phyloP scores from a whole-genome alignment of 2,329 filamentous ascomycete genomes.

The Drechslerella stenobrocha region DNA sequence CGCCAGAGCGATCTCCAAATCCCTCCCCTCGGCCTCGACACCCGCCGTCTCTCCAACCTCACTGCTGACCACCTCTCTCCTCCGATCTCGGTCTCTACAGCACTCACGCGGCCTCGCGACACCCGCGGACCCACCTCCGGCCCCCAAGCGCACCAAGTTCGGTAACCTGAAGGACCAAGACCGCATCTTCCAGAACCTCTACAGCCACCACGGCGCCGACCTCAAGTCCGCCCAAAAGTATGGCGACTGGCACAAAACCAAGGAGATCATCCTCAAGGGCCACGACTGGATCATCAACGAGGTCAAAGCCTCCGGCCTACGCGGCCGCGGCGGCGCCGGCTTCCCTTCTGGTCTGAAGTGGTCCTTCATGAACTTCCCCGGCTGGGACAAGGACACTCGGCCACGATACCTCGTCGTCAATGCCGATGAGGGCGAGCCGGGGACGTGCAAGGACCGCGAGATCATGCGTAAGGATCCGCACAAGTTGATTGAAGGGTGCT shows the following conservation, averaged over 20 bases:
- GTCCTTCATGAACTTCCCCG: constrained; percentile 99
- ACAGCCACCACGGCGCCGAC: constrained; percentile 87
- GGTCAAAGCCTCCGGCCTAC: constrained; percentile 92
- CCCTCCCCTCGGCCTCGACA: constrained; percentile 20
- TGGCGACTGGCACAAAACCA: constrained; percentile 99
- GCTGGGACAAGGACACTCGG: constrained; percentile 96
- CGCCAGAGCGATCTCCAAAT: constrained; percentile 38
- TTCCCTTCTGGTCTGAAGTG: constrained; percentile 99
- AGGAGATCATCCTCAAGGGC: constrained; percentile 95
- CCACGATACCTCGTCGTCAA: constrained; percentile 97
- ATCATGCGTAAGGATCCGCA: constrained; percentile 99
- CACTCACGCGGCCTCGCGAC: constrained; percentile 76
- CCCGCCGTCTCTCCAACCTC: constrained; percentile 49
- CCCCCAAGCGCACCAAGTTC: constrained; percentile 69
- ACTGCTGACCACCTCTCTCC: constrained; percentile 14
- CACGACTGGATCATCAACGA: constrained; percentile 99
- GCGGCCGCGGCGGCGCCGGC: constrained; percentile 93
- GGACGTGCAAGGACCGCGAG: constrained; percentile 98
- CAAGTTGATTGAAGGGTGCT: constrained; percentile 96
- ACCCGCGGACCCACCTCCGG: constrained; percentile 71
- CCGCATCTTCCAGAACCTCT: constrained; percentile 98
- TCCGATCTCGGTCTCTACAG: constrained; percentile 59
- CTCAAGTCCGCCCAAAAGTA: constrained; percentile 95
- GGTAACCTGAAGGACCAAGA: constrained; percentile 94
- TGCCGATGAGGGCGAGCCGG: constrained; percentile 96